Base-by-base conservation (phyloP, 1,284 basidiomycete species). In the Rhodotorula sp. region DNA sequence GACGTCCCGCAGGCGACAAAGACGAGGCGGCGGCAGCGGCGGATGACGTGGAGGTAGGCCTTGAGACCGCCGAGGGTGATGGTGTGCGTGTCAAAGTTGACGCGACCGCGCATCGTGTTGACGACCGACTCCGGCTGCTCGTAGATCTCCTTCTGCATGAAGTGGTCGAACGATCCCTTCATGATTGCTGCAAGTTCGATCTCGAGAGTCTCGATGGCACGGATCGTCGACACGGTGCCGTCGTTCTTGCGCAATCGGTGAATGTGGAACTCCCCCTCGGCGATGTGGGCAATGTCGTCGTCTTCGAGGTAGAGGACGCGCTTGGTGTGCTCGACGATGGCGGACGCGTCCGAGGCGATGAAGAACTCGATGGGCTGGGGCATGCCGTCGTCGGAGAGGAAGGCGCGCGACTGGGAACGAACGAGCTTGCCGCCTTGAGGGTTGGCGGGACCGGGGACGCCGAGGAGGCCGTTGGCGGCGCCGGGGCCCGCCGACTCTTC, bases 351-450 rank as follows among this genome's bases (percentile, higher is more conserved):
- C 10, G 95, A 98, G 15, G 96, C 96, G 77, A 99, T 89, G 83
- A 99, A 99, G 86, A 95, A 99, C 80, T 99, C 96, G 83, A 99
- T 99, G 55, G 96, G 96, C 79, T 98, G 94, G 58, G 96, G 94
- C 79, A 95, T 89, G 70, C 96, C 96, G 59, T 78, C 77, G 79
- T 99, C 96, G 32, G 93, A 93, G 84, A 99, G 90, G 86, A 99
- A 99, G 46, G 95, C 94, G 46, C 96, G 90, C 62, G 95, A 98
- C 81, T 98, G 94, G 54, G 93, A 91, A 77, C 94, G 91, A 77
- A 92, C 86, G 69, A 98, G 89, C 83, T 95, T 97, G 74, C 86
- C 87, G 47, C 78, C 77, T 20, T 76, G 72, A 32, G 59, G 64
- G 53, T 60, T 66, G 19, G 86, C 81, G 46, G 81, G 78, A 27